Evolutionary conservation across 257 asterid genomes (phyloP), one percentile per base, ranked within the genome.

Genomic region (Parsonsia alboflavescens): DNA sequence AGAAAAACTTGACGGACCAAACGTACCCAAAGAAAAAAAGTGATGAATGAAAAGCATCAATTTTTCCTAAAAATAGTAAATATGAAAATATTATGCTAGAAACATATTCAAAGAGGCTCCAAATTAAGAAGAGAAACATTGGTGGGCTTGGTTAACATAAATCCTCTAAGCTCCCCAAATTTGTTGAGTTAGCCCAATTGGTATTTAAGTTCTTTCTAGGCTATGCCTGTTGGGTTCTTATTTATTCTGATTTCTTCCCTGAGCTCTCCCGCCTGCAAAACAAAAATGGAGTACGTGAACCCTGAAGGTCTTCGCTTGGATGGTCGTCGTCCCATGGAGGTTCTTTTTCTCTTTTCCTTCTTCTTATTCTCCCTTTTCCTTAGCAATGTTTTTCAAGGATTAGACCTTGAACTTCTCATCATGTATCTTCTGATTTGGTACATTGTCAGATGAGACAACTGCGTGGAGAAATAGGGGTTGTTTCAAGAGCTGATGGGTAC

Each of bases 291-390:
- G 89, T 94, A 82, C 84, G 99, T 94, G 19, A 94, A 88, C 75
- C 98, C 97, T 1, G 99, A 94, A 88, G 99, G 99, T 57, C 92
- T 94, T 39, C 96, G 99, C 10, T 80, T 90, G 73, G 99, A 94
- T 71, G 98, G 99, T 75, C 97, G 99, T 73, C 96, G 99, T 63
- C 95, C 99, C 1, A 81, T 86, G 86, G 99, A 94, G 96, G 98
- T 93, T 63, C 45, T 10, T 10, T 49, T 19, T 15, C 10, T 16
- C 63, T 21, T 3, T 56, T 54, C 9, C 42, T 36, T 13, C 17
- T 21, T 49, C 7, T 26, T 16, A 28, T 71, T 52, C 33, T 62
- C 61, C 1, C 9, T 26, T 0, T 71, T 54, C 4, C 6, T 11
- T 68, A 6, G 9, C 50, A 10, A 2, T 41, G 10, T 8, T 44